These are phyloP conservation scores for Penicillium argentinense DNA, from an alignment of 495 filamentous ascomycete genomes.

Conservation along the genomic window DNA sequence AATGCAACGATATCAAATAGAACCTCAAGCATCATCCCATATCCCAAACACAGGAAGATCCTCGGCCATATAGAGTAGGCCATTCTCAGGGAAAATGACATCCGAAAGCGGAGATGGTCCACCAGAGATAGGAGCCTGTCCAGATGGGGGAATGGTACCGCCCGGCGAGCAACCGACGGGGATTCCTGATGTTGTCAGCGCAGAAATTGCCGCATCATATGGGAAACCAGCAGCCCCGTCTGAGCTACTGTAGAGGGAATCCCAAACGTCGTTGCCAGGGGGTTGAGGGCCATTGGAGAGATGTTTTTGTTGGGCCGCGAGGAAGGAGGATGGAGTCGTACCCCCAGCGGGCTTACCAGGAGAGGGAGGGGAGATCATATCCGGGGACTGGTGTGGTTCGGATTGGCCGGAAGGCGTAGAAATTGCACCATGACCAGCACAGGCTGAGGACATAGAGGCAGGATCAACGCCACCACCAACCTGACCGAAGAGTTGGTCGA, in stretches of 20 bases:
- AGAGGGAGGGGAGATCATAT: constrained; percentile 26
- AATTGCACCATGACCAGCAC: constrained; percentile 14
- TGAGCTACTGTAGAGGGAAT: constrained; percentile 31
- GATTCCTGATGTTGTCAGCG: constrained; percentile 48
- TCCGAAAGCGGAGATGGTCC: constrained; percentile 41
- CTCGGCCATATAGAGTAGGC: constrained; percentile 42
- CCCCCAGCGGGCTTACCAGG: constrained; percentile 21
- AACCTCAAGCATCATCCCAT: constrained; percentile 32
- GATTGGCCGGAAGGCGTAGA: constrained; percentile 11
- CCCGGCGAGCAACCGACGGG: constrained; percentile 43
- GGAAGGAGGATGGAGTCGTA: constrained; percentile 14
- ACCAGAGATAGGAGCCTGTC: constrained; percentile 12
- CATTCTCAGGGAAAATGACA: constrained; percentile 41
- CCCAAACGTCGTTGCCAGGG: constrained; percentile 31
- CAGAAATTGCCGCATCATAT: constrained; percentile 48
- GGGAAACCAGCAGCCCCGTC: constrained; percentile 26
- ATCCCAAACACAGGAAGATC: constrained; percentile 40
- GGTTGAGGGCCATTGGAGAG: constrained; percentile 7
- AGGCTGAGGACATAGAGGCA: constrained; percentile 13
- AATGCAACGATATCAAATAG: too few species aligned
- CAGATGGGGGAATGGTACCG: constrained; percentile 33
- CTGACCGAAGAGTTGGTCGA: constrained; percentile 42
- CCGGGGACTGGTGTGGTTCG: constrained; percentile 14
- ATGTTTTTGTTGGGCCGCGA: constrained; percentile 12
- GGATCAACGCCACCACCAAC: constrained; percentile 24